A percentile compares a stretch with the other conserved stretches of the same genome.
These are phyloP conservation scores for Setaria viridis DNA, from an alignment of 202 grass and related monocot genomes.

Conservation along the genomic window DNA sequence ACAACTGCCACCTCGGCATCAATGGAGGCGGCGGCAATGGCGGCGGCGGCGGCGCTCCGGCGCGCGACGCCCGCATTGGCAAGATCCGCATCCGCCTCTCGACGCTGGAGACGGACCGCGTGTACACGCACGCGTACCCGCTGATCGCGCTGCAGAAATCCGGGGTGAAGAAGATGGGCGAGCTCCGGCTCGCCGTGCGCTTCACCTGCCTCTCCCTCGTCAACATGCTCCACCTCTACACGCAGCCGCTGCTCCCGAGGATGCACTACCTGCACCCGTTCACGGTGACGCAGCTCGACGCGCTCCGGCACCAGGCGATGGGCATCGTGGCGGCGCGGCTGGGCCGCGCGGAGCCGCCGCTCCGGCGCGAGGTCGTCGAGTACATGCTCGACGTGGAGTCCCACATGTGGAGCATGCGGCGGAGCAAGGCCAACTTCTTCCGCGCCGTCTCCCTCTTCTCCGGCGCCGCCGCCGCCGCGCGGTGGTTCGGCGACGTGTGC, in stretches of 20 bases:
- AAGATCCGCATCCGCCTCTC: conserved; percentile 91
- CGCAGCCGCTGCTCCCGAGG: conserved; percentile 76
- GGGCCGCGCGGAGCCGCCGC: conserved; percentile 75
- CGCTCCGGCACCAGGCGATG: conserved; percentile 93
- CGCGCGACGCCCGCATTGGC: conserved; percentile 69
- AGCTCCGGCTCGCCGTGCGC: conserved; percentile 79
- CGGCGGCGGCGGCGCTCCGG: background rate
- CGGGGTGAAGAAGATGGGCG: conserved; percentile 97
- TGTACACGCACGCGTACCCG: conserved; percentile 91
- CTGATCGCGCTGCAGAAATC: conserved; percentile 69
- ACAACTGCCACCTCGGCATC: conserved; percentile 87
- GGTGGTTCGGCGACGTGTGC: conserved; percentile 79
- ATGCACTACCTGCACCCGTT: conserved; percentile 96
- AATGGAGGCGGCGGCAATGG: background rate
- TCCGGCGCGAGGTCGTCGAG: conserved; percentile 89
- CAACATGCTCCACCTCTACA: conserved; percentile 91
- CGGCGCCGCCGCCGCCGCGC: conserved; percentile 49
- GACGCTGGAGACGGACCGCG: conserved; percentile 78
- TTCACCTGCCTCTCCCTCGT: conserved; percentile 83
- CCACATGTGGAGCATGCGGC: conserved; percentile 95
- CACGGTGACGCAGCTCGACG: conserved; percentile 83
- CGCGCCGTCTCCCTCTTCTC: conserved; percentile 78
- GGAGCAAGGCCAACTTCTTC: conserved; percentile 99
- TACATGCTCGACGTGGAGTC: conserved; percentile 99
- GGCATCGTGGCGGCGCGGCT: conserved; percentile 75